Percentiles rank a stretch among this genome's conserved stretches.
Conservation (phyloP, 352 stramenopile genomes). For the Phytopythium delawarense region DNA sequence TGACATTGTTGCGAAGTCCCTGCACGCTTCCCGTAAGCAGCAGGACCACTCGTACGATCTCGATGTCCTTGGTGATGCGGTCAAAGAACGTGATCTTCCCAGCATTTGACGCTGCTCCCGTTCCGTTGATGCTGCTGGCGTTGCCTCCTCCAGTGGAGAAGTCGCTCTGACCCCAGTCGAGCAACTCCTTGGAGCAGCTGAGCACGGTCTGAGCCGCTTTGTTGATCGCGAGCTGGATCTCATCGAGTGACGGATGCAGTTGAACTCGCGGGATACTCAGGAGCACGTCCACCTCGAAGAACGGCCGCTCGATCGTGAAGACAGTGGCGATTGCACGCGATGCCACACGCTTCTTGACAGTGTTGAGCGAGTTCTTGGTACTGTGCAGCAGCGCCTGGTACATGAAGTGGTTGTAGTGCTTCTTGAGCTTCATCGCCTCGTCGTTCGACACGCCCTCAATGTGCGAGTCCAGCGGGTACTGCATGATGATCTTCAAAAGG, state of each 20-base stretch:
- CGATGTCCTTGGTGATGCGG: slow-evolving; percentile 98
- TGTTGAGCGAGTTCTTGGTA: slow-evolving; percentile 98
- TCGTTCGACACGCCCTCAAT: slow-evolving; percentile 92
- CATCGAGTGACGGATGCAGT: slow-evolving; percentile 94
- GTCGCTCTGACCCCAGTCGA: slow-evolving; percentile 92
- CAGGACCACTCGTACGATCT: slow-evolving; percentile 97
- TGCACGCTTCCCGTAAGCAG: slow-evolving; percentile 97
- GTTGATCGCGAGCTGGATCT: slow-evolving; percentile 98
- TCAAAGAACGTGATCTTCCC: slow-evolving; percentile 94
- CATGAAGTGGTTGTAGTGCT: slow-evolving; percentile 99
- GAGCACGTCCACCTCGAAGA: slow-evolving; percentile 98
- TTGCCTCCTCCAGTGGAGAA: slow-evolving; percentile 20
- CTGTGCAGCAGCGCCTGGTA: slow-evolving; percentile 97
- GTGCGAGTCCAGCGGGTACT: slow-evolving; percentile 95
- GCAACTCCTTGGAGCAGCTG: slow-evolving; percentile 95
- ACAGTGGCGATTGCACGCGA: slow-evolving; percentile 87
- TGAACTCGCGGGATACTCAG: slow-evolving; percentile 92
- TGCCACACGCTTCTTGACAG: slow-evolving; percentile 97
- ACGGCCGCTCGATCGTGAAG: slow-evolving; percentile 92
- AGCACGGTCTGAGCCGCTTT: slow-evolving; percentile 95
- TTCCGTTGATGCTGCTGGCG: slow-evolving; percentile 5
- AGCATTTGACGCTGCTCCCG: slow-evolving; percentile 14
- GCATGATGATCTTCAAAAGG: slow-evolving; percentile 94
- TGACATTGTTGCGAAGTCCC: slow-evolving; percentile 96
- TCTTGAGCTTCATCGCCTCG: slow-evolving; percentile 95